Evolutionary conservation across 2,329 filamentous ascomycete genomes (phyloP).

Genomic region (Diaporthe ampelina): DNA sequence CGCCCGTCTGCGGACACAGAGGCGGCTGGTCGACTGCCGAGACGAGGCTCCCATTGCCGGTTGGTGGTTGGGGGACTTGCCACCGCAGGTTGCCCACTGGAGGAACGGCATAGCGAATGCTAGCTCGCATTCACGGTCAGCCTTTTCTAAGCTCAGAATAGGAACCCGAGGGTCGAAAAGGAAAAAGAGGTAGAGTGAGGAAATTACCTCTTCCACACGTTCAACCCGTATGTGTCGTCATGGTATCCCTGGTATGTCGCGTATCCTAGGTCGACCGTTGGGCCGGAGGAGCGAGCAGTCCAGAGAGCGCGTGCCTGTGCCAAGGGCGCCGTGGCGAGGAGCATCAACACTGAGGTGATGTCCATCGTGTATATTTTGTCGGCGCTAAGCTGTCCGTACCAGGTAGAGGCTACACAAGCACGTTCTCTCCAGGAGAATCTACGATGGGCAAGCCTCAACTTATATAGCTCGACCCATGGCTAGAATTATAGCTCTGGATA

Average conservation of each 20-base stretch:
- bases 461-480: background rate
- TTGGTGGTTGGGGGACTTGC: slow-evolving; percentile 47
- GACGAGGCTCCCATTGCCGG: slow-evolving; percentile 41
- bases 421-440: background rate
- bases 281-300: background rate
- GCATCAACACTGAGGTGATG: background rate
- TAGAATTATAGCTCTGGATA: background rate
- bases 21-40: slow-evolving; percentile 48
- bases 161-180: too few relatives aligned
- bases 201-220: slow-evolving; percentile 22
- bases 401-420: background rate
- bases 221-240: slow-evolving; percentile 8
- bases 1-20: slow-evolving; percentile 48
- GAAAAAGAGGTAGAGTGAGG: too few relatives aligned
- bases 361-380: background rate
- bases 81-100: slow-evolving; percentile 47
- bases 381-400: background rate
- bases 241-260: slow-evolving; percentile 12
- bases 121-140: slow-evolving; percentile 30
- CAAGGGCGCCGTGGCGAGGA: slow-evolving; percentile 4
- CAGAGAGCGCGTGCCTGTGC: background rate
- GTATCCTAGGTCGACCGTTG: slow-evolving; percentile 22
- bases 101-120: slow-evolving; percentile 49
- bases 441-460: background rate
- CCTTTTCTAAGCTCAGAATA: background rate